Conservation (phyloP, 305 asterid species). For the Fraxinus ornus region DNA sequence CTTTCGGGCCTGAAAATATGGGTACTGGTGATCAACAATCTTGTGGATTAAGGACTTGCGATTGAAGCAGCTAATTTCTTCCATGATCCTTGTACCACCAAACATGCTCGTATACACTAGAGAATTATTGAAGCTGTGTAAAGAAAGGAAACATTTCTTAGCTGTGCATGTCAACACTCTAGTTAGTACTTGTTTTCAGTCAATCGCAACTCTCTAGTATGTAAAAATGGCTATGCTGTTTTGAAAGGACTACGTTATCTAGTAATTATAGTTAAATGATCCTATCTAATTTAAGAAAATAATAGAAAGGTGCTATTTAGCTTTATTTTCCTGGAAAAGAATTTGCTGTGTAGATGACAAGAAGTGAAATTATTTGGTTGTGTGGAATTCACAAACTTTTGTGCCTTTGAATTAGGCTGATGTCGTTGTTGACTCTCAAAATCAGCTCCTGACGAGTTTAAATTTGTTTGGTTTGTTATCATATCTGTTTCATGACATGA, state of each 20-base stretch:
- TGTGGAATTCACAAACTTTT: background rate
- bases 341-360: background rate
- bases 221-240: background rate
- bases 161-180: slow-evolving; percentile 9
- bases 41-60: background rate
- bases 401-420: background rate
- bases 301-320: background rate
- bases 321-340: background rate
- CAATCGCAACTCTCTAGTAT: background rate
- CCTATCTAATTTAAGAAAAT: background rate
- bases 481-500: background rate
- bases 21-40: background rate
- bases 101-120: background rate
- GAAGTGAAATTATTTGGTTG: background rate
- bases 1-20: background rate
- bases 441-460: background rate
- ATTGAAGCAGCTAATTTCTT: background rate
- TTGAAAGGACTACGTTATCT: background rate
- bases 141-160: background rate
- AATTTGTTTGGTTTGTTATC: background rate
- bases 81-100: background rate
- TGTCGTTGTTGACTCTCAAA: background rate
- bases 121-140: background rate
- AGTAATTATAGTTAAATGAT: background rate
- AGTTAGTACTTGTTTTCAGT: background rate